phyloP scores from a whole-genome alignment of 805 yeast species.

The Nematodospora valgi region DNA sequence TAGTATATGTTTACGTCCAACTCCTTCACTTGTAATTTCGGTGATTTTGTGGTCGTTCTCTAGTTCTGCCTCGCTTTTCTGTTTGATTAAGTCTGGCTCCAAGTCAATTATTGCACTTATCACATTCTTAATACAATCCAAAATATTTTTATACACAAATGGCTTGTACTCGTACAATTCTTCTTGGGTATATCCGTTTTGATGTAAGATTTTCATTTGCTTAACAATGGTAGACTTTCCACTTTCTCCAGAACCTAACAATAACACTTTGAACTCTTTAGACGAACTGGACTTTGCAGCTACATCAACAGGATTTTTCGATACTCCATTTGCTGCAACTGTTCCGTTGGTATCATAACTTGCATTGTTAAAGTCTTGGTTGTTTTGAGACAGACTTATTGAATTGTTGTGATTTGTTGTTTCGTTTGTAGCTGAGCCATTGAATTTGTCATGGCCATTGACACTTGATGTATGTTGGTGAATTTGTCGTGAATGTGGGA shows the following conservation, averaged over 20 bases:
- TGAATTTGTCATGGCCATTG: neutral
- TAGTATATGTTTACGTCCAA: conserved; percentile 18
- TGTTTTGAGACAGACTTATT: conserved; percentile 8
- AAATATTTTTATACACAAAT: conserved; percentile 70
- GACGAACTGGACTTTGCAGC: conserved; percentile 9
- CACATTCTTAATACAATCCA: conserved; percentile 72
- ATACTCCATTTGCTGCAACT: neutral
- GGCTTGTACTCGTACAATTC: conserved; percentile 75
- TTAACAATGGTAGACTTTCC: conserved; percentile 80
- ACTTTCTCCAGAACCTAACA: conserved; percentile 85
- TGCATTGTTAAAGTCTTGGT: conserved; percentile 2
- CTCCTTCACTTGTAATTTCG: conserved; percentile 1
- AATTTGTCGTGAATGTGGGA: conserved; percentile 2
- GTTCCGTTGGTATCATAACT: conserved; percentile 1
- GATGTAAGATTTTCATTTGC: conserved; percentile 77
- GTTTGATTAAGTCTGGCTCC: conserved; percentile 35
- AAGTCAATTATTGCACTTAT: conserved; percentile 62
- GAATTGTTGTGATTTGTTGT: conserved; percentile 5
- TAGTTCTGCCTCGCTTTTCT: conserved; percentile 10
- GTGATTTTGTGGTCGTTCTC: conserved; percentile 12
- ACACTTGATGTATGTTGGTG: too few relatives aligned
- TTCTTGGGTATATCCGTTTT: conserved; percentile 64
- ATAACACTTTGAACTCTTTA: conserved; percentile 65
- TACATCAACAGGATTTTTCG: conserved; percentile 10
- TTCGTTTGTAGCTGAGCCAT: neutral